A percentile compares a stretch with the other conserved stretches of the same genome.
These are phyloP conservation scores for Coemansia brasiliensis DNA, from an alignment of 192 early-diverging fungal species.

Conservation along the genomic window DNA sequence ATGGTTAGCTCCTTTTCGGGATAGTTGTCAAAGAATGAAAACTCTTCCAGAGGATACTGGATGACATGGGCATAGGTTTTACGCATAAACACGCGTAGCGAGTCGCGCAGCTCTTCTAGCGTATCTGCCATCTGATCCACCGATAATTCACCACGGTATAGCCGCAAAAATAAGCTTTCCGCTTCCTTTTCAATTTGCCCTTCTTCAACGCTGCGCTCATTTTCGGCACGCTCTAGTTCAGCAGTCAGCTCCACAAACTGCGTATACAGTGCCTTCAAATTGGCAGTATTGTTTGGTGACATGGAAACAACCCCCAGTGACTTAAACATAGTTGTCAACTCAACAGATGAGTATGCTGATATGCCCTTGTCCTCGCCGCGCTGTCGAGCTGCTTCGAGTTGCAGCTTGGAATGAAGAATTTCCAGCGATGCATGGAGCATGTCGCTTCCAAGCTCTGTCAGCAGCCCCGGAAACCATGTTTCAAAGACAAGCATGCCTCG, in stretches of 20 bases:
- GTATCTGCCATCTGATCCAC: slow-evolving; percentile 84
- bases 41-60: slow-evolving; percentile 94
- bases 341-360: slow-evolving; percentile 32
- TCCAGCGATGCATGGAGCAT: slow-evolving; percentile 55
- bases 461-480: slow-evolving; percentile 50
- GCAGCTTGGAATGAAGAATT: slow-evolving; percentile 52
- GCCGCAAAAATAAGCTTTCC: slow-evolving; percentile 49
- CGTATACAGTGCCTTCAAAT: slow-evolving; percentile 55
- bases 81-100: slow-evolving; percentile 70
- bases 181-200: slow-evolving; percentile 54
- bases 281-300: slow-evolving; percentile 54
- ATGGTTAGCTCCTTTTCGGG: slow-evolving; percentile 89
- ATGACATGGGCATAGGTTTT: slow-evolving; percentile 89
- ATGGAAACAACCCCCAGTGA: slow-evolving; percentile 31
- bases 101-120: slow-evolving; percentile 78
- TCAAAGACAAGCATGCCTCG: slow-evolving; percentile 53
- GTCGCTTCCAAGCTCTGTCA: slow-evolving; percentile 46
- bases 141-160: slow-evolving; percentile 60
- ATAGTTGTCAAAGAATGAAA: slow-evolving; percentile 91
- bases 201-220: slow-evolving; percentile 41
- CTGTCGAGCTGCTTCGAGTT: slow-evolving; percentile 52
- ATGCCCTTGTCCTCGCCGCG: slow-evolving; percentile 46
- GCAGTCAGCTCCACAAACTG: slow-evolving; percentile 46
- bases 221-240: slow-evolving; percentile 42
- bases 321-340: slow-evolving; percentile 53